These are phyloP conservation scores for Aquilaria agallochum DNA, from an alignment of 441 rosid species.

Conservation along the genomic window DNA sequence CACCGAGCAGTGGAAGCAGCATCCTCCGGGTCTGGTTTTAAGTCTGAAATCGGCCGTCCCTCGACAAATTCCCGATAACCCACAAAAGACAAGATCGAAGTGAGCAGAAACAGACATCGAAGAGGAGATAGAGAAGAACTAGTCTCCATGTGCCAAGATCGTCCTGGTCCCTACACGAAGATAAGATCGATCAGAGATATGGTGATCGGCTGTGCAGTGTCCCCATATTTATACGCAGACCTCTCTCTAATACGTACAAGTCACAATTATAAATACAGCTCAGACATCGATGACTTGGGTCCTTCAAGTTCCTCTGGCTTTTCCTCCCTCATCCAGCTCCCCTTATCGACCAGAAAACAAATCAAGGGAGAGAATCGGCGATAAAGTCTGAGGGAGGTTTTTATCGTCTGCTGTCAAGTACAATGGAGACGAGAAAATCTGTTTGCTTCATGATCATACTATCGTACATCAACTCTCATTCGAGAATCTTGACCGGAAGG, in stretches of 20 bases:
- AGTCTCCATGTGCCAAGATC: background rate
- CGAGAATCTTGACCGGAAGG: background rate
- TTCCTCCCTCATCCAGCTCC: too few species aligned
- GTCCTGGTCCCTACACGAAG: background rate
- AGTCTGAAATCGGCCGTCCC: conserved; percentile 45
- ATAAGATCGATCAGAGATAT: background rate
- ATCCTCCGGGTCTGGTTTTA: conserved; percentile 62
- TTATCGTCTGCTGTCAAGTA: background rate
- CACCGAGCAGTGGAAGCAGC: conserved; percentile 82
- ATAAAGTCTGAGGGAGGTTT: background rate
- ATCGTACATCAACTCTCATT: background rate
- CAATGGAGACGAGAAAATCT: background rate
- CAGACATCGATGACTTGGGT: background rate
- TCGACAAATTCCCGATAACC: conserved; percentile 28
- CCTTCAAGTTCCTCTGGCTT: background rate
- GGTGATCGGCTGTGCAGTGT: background rate
- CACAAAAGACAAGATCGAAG: conserved; percentile 17
- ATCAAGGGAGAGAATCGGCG: background rate
- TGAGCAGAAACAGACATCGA: conserved; percentile 11
- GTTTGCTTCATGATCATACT: too few species aligned
- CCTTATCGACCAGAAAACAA: too few species aligned
- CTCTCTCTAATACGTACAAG: background rate
- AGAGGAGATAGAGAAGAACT: background rate
- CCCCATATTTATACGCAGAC: conserved; percentile 3
- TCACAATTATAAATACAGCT: background rate